These are phyloP conservation scores for Colletotrichum phormii DNA, from an alignment of 2,329 filamentous ascomycete species.

Conservation along the genomic window DNA sequence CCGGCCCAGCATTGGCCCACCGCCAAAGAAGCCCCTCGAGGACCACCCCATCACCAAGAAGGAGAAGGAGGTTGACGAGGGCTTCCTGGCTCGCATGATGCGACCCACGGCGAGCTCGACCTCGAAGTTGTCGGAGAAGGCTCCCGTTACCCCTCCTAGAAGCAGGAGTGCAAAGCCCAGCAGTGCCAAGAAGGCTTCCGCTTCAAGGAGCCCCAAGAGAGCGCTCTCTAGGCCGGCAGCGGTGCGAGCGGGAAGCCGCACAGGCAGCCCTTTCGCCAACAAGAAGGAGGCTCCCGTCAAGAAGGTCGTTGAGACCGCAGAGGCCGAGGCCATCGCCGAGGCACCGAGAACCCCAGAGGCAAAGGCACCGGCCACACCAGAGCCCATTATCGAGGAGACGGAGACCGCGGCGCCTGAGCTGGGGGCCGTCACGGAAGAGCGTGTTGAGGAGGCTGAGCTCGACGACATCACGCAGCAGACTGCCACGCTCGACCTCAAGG, in stretches of 20 bases:
- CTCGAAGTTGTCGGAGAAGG: slow-evolving; percentile 75
- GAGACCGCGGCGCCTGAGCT: slow-evolving; percentile 14
- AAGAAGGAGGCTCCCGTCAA: slow-evolving; percentile 16
- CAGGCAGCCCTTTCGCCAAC: slow-evolving; percentile 24
- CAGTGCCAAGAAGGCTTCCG: slow-evolving; percentile 40
- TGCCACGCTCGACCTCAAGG: slow-evolving; percentile 20
- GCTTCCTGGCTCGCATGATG: slow-evolving; percentile 86
- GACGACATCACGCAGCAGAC: slow-evolving; percentile 2
- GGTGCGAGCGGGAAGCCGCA: background rate
- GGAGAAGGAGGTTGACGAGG: slow-evolving; percentile 71
- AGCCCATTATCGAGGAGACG: slow-evolving; percentile 23
- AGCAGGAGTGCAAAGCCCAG: slow-evolving; percentile 45
- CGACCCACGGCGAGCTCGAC: slow-evolving; percentile 78
- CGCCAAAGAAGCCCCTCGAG: slow-evolving; percentile 67
- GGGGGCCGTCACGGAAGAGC: slow-evolving; percentile 11
- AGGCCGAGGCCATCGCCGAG: slow-evolving; percentile 35
- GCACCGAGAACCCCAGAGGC: slow-evolving; percentile 12
- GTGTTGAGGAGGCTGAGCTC: slow-evolving; percentile 18
- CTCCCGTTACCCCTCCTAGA: slow-evolving; percentile 60
- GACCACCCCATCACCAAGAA: slow-evolving; percentile 60
- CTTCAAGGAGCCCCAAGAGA: slow-evolving; percentile 33
- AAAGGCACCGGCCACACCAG: slow-evolving; percentile 22
- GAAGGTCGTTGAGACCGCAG: slow-evolving; percentile 26
- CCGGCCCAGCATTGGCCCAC: slow-evolving; percentile 67
- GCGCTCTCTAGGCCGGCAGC: slow-evolving; percentile 38